A percentile compares a stretch with the other conserved stretches of the same genome.
These are phyloP conservation scores for Miscanthus lutarioriparius DNA, from an alignment of 176 grass and related monocot genomes.

Conservation along the genomic window DNA sequence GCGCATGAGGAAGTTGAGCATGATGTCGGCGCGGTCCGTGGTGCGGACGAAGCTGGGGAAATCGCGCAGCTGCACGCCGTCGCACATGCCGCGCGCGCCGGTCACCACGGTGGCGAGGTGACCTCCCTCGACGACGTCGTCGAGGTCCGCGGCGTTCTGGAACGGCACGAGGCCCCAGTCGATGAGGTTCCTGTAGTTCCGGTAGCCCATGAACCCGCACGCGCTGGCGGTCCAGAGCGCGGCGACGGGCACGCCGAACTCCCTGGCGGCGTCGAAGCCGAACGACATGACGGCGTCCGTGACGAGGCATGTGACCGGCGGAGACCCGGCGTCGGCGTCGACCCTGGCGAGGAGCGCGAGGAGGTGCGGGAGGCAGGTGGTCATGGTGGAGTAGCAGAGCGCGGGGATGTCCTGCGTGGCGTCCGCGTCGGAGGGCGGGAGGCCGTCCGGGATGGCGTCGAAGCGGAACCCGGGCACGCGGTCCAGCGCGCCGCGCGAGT, in stretches of 20 bases:
- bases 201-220: neutral
- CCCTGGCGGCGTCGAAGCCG: constrained; percentile 30
- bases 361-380: constrained; percentile 47
- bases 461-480: constrained; percentile 51
- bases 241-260: constrained; percentile 44
- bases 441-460: constrained; percentile 52
- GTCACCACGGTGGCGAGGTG: constrained; percentile 43
- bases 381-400: constrained; percentile 47
- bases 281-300: constrained; percentile 56
- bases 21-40: constrained; percentile 42
- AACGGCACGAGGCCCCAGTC: constrained; percentile 49
- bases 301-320: constrained; percentile 51
- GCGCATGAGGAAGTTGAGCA: constrained; percentile 47
- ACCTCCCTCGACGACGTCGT: constrained; percentile 1
- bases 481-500: constrained; percentile 30
- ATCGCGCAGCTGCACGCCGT: constrained; percentile 48
- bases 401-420: constrained; percentile 55
- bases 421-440: constrained; percentile 49
- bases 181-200: constrained; percentile 50
- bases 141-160: constrained; percentile 33
- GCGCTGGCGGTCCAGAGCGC: constrained; percentile 57
- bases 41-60: constrained; percentile 69
- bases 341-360: constrained; percentile 32
- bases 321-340: neutral
- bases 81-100: constrained; percentile 53